phyloP scores from a whole-genome alignment of 2,329 filamentous ascomycete genomes.

The Xylaria sp. region DNA sequence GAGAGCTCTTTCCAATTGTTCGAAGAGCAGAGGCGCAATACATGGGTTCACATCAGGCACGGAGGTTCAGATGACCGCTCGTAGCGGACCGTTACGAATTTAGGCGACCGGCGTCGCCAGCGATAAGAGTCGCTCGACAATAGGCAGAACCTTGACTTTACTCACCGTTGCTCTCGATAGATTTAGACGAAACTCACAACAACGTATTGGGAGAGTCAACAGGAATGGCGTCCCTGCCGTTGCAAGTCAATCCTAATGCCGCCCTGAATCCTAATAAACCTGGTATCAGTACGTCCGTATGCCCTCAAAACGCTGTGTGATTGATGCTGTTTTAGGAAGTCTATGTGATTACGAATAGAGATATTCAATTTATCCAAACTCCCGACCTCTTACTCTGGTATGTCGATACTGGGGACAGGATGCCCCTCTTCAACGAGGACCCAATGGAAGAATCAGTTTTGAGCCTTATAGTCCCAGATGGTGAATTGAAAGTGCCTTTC shows the following conservation, averaged over 20 bases:
- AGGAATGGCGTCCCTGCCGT: constrained; percentile 23
- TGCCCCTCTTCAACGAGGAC: constrained; percentile 28
- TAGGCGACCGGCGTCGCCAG: constrained; percentile 15
- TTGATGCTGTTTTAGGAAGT: constrained; percentile 12
- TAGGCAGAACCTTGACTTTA: constrained; percentile 24
- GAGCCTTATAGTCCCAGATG: neutral
- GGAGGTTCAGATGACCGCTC: constrained; percentile 28
- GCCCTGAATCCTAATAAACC: neutral
- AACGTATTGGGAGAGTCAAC: constrained; percentile 25
- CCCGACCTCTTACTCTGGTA: constrained; percentile 21
- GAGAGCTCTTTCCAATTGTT: constrained; percentile 27
- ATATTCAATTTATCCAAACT: constrained; percentile 24
- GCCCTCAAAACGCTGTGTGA: neutral
- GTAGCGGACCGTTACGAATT: constrained; percentile 18
- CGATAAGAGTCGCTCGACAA: constrained; percentile 6
- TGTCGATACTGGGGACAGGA: constrained; percentile 25
- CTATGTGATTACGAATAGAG: constrained; percentile 28
- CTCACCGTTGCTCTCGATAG: constrained; percentile 25
- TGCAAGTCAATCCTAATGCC: constrained; percentile 13
- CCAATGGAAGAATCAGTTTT: constrained; percentile 22
- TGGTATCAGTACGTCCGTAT: neutral
- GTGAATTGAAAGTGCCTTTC: no score
- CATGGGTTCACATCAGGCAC: constrained; percentile 28
- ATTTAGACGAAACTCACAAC: constrained; percentile 22
- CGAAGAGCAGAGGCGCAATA: constrained; percentile 18